Percentiles rank a stretch among this genome's conserved stretches.
Conservation (phyloP, 176 grass and related monocot genomes). For the Aechmea fasciata region DNA sequence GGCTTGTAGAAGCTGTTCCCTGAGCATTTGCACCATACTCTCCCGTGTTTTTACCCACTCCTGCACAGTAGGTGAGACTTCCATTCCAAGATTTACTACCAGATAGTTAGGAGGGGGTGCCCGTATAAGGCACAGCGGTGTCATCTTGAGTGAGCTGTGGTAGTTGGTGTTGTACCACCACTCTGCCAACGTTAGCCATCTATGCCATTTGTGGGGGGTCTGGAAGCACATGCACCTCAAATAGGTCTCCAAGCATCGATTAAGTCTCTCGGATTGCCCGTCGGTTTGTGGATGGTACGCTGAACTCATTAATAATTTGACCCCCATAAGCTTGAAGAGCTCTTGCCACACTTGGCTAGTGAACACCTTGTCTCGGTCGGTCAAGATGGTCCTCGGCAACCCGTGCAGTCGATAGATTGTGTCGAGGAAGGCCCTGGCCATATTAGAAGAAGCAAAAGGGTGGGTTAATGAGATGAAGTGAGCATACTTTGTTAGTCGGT, state of each 20-base stretch:
- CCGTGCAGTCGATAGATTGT: neutral
- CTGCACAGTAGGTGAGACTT: neutral
- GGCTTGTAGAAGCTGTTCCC: neutral
- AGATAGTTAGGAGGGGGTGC: neutral
- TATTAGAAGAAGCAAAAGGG: neutral
- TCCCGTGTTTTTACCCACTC: neutral
- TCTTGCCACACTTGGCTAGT: constrained; percentile 12
- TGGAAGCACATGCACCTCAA: neutral
- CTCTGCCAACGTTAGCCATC: too few relatives aligned
- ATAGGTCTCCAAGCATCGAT: neutral
- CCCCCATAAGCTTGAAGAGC: neutral
- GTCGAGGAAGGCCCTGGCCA: neutral
- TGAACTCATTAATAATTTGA: neutral
- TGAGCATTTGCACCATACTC: neutral
- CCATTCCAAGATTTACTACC: neutral
- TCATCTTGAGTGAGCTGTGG: neutral
- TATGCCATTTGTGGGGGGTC: too few relatives aligned
- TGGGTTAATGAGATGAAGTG: neutral
- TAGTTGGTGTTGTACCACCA: too few relatives aligned
- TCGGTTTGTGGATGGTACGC: too few relatives aligned
- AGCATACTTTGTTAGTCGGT: neutral
- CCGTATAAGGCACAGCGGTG: neutral
- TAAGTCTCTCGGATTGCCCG: neutral
- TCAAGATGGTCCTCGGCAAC: neutral
- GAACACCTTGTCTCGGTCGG: constrained; percentile 10